Conservation (phyloP, 2,329 filamentous ascomycete genomes). For the Penicillium sp. region DNA sequence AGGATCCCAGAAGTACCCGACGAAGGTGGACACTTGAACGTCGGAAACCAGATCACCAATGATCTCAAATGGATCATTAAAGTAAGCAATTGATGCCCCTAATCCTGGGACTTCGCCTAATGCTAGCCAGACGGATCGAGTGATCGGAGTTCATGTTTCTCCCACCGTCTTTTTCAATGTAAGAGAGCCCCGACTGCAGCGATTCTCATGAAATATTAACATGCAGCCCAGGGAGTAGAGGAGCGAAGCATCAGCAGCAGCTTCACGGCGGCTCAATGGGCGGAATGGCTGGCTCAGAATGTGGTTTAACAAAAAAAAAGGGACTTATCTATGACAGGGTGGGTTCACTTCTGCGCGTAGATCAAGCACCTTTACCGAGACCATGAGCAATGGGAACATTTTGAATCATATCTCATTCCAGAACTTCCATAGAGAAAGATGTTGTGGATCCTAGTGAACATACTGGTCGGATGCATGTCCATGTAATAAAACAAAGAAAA, state of each 20-base stretch:
- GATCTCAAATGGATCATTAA: slow-evolving; percentile 84
- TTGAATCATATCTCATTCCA: slow-evolving; percentile 32
- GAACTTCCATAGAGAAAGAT: slow-evolving; percentile 27
- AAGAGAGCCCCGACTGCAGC: slow-evolving; percentile 14
- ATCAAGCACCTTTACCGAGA: not conserved
- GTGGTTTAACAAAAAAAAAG: slow-evolving; percentile 46
- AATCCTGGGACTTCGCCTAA: slow-evolving; percentile 13
- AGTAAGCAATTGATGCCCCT: slow-evolving; percentile 43
- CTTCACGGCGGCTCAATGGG: slow-evolving; percentile 80
- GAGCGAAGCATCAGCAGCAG: slow-evolving; percentile 75
- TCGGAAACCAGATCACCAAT: slow-evolving; percentile 77
- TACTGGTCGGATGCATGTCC: slow-evolving; percentile 16
- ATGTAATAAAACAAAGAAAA: slow-evolving; percentile 14
- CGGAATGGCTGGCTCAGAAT: slow-evolving; percentile 74
- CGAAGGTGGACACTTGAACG: slow-evolving; percentile 69
- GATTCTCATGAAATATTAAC: slow-evolving; percentile 20
- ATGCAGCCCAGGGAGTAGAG: slow-evolving; percentile 59
- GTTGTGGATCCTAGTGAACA: slow-evolving; percentile 25
- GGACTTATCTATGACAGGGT: not conserved
- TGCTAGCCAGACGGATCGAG: slow-evolving; percentile 54
- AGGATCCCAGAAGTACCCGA: slow-evolving; percentile 67
- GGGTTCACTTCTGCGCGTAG: not conserved
- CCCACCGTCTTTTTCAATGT: slow-evolving; percentile 86
- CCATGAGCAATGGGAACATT: slow-evolving; percentile 10
- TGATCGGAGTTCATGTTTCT: slow-evolving; percentile 84